Base-by-base conservation (phyloP, 2,329 filamentous ascomycete species). In the Corynespora cassiicola region DNA sequence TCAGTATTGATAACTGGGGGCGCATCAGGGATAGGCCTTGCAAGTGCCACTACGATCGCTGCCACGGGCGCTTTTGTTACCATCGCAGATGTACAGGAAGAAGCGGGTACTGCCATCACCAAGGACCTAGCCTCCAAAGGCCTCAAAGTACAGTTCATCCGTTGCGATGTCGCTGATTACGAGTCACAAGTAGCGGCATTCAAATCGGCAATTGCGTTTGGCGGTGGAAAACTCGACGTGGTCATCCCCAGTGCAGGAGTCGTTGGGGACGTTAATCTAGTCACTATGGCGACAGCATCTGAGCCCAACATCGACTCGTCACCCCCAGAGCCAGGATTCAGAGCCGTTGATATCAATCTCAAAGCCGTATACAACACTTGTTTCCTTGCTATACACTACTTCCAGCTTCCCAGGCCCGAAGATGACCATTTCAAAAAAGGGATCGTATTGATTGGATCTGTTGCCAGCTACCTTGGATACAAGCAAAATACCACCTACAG, bases 191-290 rank as follows among this genome's bases (percentile, higher is more conserved):
- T 55, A 10, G 33, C 33, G 2, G 52, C 65, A 26, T 69, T 68
- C 49, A 57, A 64, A 25, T 49, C 44, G 3, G 61, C 64, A 2
- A 45, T 66, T 10, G 8, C 23, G 1, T 61, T 56, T 15, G 58
- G 58, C 4, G 42, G 50, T 1, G 51, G 42, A 6, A 57, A 37
- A 8, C 31, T 69, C 17, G 65, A 70, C 25, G 31, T 66, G 11
- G 59, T 65, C 3, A 47, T 67, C 4, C 51, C 62, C 4, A 53
- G 50, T 12, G 65, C 66, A 3, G 66, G 64, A 17, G 47, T 63
- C 6, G 40, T 57, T 23, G 45, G 47, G 2, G 47, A 60, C 19
- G 38, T 46, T 27, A 58, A 52, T 10, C 36, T 63, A 10, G 41
- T 62, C 37, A 44, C 54, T 12, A 58, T 58, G 47, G 44, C 45